Evolutionary conservation across 306 rosid species (phyloP).

Genomic region (Alnus glutinosa): DNA sequence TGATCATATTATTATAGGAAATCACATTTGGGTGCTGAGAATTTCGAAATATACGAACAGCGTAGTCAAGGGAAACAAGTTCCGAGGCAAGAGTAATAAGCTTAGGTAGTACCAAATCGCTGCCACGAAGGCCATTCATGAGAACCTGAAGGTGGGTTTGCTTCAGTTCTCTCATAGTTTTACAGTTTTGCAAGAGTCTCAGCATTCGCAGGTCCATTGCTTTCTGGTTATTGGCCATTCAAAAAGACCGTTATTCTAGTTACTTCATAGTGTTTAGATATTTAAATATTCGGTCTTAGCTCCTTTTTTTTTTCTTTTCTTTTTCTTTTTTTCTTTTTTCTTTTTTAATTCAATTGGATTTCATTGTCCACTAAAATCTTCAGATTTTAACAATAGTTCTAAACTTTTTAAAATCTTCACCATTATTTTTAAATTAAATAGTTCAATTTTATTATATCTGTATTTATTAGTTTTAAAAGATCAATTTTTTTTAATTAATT

Average conservation of each 20-base stretch:
- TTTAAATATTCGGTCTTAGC: too few species aligned
- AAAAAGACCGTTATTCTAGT: constrained; percentile 1
- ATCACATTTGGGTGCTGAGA: constrained; percentile 24
- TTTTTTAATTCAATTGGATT: too few species aligned
- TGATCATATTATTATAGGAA: constrained; percentile 25
- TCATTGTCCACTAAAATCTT: too few species aligned
- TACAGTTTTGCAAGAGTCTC: constrained; percentile 18
- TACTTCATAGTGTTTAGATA: background rate
- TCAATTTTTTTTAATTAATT: too few species aligned
- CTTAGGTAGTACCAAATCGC: constrained; percentile 25
- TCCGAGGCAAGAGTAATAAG: constrained; percentile 26
- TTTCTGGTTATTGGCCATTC: background rate
- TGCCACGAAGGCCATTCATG: constrained; percentile 25
- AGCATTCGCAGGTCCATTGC: constrained; percentile 16
- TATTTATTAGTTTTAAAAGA: too few species aligned
- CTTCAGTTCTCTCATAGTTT: constrained; percentile 23
- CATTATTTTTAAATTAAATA: too few species aligned
- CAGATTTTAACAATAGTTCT: too few species aligned
- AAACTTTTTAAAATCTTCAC: too few species aligned
- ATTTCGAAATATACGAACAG: constrained; percentile 11
- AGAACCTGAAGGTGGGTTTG: constrained; percentile 33
- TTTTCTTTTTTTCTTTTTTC: too few species aligned
- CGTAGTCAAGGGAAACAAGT: constrained; percentile 27
- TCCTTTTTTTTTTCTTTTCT: too few species aligned
- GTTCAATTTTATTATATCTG: too few species aligned